Conservation (phyloP, 495 filamentous ascomycete species). For the Xylaria flabelliformis region DNA sequence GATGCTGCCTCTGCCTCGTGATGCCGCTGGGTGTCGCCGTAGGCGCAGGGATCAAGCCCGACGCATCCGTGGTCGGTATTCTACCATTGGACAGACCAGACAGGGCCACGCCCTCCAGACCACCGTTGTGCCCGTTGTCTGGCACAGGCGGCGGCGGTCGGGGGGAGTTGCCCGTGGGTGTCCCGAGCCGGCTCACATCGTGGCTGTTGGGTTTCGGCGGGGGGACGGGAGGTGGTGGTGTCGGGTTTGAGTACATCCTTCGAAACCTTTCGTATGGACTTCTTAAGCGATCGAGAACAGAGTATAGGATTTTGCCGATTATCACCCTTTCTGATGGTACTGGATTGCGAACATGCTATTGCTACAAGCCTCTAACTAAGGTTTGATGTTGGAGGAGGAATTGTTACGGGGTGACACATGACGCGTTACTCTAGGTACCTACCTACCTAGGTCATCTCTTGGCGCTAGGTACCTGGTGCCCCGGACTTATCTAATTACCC, state of each 20-base stretch:
- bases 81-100: conserved; percentile 1
- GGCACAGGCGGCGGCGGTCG: conserved; percentile 50
- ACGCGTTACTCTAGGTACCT: neutral
- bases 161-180: conserved; percentile 54
- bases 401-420: neutral
- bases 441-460: neutral
- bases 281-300: neutral
- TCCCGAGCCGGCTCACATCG: conserved; percentile 71
- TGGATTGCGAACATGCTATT: neutral
- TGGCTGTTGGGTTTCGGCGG: conserved; percentile 76
- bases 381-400: too few relatives aligned
- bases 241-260: conserved; percentile 37
- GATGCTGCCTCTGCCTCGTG: conserved; percentile 17
- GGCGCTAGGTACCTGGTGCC: neutral
- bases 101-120: conserved; percentile 9
- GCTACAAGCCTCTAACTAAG: too few relatives aligned
- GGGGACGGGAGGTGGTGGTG: conserved; percentile 65
- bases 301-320: neutral
- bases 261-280: neutral
- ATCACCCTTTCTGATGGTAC: neutral
- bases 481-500: neutral
- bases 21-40: conserved; percentile 16
- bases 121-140: conserved; percentile 33
- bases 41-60: conserved; percentile 34
- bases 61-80: conserved; percentile 30